Base-by-base conservation (phyloP, 805 yeast species). In the Dipodascus albidus region DNA sequence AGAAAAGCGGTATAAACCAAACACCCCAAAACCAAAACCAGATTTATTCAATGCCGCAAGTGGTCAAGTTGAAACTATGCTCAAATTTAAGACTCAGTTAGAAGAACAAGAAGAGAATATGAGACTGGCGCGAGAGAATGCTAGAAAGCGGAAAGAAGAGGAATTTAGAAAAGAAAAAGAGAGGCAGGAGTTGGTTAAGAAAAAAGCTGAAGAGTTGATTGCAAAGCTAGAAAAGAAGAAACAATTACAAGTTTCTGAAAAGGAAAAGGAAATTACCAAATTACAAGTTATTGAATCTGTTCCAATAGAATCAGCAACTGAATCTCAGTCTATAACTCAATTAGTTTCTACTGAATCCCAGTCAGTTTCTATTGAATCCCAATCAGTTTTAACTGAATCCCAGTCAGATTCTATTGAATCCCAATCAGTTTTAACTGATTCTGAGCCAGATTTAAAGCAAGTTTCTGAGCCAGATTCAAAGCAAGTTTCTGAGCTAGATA, bases 111-210 rank as follows among this genome's bases (percentile, higher is more conserved):
- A 66, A 50, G 64, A 61, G 48, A 54, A 57, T 22, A 70, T 70
- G 74, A 55, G 58, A 22, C 56, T 56, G 22, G 62, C 67, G 3
- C 56, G 65, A 8, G 71, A 66, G 50, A 61, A 59, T 44, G 71
- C 70, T 2, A 56, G 64, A n/a, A 62, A 58, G 52, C 60, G 70
- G 14, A 67, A 67, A 52, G 70, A 67, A 48, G 68, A 66, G 49
- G 70, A 67, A 50, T 58, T 53, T 54, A 55, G 56, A 14, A 51
- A 50, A 23, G 70, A 67, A 52, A 56, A 59, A 24, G 68, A 63
- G 41, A 57, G 63, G 22, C 59, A 57, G 24, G 65, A 59, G 52
- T 62, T 61, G 1, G 64, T 64, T 4, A 58, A 58, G 49, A 62
- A 57, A 50, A 55, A 61, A 23, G 67, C 68, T 1, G 70, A 64